Conservation (phyloP, 2,329 filamentous ascomycete genomes). For the Neoascochyta sp. region DNA sequence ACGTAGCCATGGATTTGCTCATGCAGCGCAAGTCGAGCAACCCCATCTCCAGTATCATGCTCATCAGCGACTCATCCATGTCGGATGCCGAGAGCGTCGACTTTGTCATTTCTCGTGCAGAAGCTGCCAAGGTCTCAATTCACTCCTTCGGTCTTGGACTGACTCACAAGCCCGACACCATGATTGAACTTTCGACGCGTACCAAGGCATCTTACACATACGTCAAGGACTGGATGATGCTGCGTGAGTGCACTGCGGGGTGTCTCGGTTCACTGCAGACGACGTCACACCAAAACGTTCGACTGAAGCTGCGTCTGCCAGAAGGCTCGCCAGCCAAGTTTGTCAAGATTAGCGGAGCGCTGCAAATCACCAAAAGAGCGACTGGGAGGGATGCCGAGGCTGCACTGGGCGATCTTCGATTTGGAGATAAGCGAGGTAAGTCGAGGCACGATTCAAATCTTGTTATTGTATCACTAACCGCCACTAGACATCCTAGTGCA, state of each 20-base stretch:
- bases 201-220: constrained; percentile 98
- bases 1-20: constrained; percentile 95
- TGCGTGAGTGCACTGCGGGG: constrained; percentile 90
- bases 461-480: constrained; percentile 9
- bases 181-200: constrained; percentile 93
- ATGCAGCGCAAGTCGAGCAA: constrained; percentile 98
- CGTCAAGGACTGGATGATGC: constrained; percentile 99
- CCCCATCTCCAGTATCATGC: constrained; percentile 87
- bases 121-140: constrained; percentile 95
- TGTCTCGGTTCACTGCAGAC: constrained; percentile 90
- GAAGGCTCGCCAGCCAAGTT: constrained; percentile 98
- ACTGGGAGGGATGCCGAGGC: constrained; percentile 93
- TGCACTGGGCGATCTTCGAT: constrained; percentile 83
- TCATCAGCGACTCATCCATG: constrained; percentile 96
- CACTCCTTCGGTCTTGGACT: constrained; percentile 95
- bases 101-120: constrained; percentile 93
- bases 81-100: constrained; percentile 94
- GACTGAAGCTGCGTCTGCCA: constrained; percentile 86
- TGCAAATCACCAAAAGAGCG: constrained; percentile 94
- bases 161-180: constrained; percentile 96
- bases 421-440: constrained; percentile 78
- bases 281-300: constrained; percentile 96
- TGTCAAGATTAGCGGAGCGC: constrained; percentile 93
- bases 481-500: constrained; percentile 81
- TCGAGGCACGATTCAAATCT: constrained; percentile 1